A percentile compares a stretch with the other conserved stretches of the same genome.
Evolutionary conservation across 2,329 filamentous ascomycete species (phyloP).

Genomic region (Stemphylium vesicarium): DNA sequence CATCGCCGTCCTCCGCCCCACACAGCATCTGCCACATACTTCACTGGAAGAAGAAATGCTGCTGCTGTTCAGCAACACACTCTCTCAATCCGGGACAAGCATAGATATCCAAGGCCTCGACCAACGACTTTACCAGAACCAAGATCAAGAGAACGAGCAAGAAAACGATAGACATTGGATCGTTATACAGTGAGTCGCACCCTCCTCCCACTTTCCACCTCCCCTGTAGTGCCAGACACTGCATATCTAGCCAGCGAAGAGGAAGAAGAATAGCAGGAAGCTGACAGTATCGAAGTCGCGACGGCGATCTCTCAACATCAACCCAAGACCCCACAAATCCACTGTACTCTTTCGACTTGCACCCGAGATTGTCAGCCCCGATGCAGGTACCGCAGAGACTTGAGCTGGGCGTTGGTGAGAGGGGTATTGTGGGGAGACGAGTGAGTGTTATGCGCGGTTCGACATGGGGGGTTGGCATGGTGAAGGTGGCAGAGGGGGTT

Average conservation of each 20-base stretch:
- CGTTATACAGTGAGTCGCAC: conserved; percentile 38
- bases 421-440: conserved; percentile 43
- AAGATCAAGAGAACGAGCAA: background rate
- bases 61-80: conserved; percentile 38
- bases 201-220: background rate
- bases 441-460: conserved; percentile 39
- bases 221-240: no score
- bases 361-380: background rate
- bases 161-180: conserved; percentile 21
- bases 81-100: conserved; percentile 30
- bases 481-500: conserved; percentile 40
- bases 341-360: conserved; percentile 37
- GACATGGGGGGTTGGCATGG: conserved; percentile 11
- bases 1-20: conserved; percentile 42
- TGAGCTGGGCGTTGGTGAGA: conserved; percentile 40
- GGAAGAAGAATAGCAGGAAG: background rate
- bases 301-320: conserved; percentile 37
- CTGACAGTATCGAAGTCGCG: conserved; percentile 22
- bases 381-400: conserved; percentile 32
- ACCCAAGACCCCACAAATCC: conserved; percentile 12
- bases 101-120: conserved; percentile 36
- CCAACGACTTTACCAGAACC: conserved; percentile 4
- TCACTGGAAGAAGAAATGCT: conserved; percentile 30
- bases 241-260: background rate
- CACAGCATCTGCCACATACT: conserved; percentile 9